phyloP scores from a whole-genome alignment of 768 basidiomycete species.

The Strobilomyces dryophilus region DNA sequence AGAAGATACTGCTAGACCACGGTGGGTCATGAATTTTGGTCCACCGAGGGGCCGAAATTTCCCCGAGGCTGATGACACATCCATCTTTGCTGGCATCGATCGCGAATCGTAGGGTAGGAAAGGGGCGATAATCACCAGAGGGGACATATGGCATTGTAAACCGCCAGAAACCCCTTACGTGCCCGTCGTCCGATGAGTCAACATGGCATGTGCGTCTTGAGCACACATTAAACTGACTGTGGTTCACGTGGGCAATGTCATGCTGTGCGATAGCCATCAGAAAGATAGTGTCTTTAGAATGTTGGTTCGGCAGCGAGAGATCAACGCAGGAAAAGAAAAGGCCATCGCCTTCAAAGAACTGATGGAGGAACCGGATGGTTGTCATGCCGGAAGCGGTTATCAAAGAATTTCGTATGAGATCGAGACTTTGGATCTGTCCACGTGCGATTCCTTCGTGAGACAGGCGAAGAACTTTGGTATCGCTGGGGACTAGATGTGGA shows the following conservation, averaged over 20 bases:
- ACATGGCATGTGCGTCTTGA: neutral
- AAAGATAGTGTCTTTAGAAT: neutral
- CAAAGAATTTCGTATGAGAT: slow-evolving; percentile 1
- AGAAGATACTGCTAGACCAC: neutral
- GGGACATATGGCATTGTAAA: neutral
- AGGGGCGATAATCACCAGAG: too few species aligned
- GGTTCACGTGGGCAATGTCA: neutral
- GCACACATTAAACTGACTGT: neutral
- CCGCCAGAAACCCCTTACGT: neutral
- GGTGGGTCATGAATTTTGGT: neutral
- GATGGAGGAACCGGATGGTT: neutral
- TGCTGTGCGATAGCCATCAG: neutral
- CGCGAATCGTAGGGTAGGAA: neutral
- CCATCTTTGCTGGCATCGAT: neutral
- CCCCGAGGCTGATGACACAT: neutral
- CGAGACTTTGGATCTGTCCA: neutral
- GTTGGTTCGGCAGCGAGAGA: neutral
- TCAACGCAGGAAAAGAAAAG: neutral
- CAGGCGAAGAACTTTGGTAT: neutral
- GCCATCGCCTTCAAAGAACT: neutral
- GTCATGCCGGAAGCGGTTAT: neutral
- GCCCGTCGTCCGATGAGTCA: neutral
- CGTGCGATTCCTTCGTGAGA: neutral
- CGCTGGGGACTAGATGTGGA: neutral
- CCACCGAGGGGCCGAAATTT: neutral